Percentiles rank a stretch among this genome's conserved stretches.
phyloP scores from a whole-genome alignment of 169 alveolate genomes.

The Cryptosporidium baileyi region DNA sequence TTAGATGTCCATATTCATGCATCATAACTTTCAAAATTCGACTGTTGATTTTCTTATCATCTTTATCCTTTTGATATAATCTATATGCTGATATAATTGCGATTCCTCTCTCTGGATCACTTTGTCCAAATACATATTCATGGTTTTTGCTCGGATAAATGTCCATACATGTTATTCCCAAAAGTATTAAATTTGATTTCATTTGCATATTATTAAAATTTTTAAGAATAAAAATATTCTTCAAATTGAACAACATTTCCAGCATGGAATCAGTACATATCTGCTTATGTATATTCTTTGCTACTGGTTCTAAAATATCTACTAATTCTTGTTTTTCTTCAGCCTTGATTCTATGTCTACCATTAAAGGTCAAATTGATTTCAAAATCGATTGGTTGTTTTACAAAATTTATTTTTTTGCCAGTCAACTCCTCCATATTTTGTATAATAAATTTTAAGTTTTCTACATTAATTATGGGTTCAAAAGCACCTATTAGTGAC shows the following conservation, averaged over 20 bases:
- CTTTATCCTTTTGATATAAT: neutral
- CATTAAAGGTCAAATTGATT: too few relatives aligned
- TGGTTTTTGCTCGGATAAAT: constrained; percentile 32
- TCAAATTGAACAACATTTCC: neutral
- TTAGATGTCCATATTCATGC: constrained; percentile 56
- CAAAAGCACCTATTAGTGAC: constrained; percentile 50
- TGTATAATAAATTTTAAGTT: constrained; percentile 11
- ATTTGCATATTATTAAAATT: neutral
- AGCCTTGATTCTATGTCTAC: neutral
- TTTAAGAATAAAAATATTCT: neutral
- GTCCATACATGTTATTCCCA: constrained; percentile 62
- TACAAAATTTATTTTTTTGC: neutral
- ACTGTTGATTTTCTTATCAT: neutral
- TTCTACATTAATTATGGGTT: constrained; percentile 4
- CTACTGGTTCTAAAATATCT: too few relatives aligned
- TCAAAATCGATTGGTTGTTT: neutral
- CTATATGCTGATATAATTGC: constrained; percentile 57
- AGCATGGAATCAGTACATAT: constrained; percentile 38
- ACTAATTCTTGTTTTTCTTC: neutral
- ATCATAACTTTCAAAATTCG: constrained; percentile 38
- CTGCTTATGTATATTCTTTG: too few relatives aligned
- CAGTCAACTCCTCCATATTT: constrained; percentile 11
- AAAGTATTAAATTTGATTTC: neutral
- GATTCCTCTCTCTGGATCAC: constrained; percentile 61
- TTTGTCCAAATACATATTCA: constrained; percentile 46